Evolutionary conservation across 345 rosid genomes (phyloP).

Genomic region (Salix udensis): DNA sequence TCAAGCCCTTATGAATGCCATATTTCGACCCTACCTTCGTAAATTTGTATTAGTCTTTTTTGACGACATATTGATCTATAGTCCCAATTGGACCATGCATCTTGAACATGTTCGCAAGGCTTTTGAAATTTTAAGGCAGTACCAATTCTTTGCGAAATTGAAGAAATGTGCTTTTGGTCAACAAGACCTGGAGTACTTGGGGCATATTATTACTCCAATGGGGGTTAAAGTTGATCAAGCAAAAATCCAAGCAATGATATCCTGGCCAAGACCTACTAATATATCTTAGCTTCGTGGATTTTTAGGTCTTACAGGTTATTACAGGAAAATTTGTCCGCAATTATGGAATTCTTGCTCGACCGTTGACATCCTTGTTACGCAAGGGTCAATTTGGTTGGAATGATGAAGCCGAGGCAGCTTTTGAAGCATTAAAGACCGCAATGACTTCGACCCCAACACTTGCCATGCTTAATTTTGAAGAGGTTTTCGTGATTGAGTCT

Average conservation of each 20-base stretch:
- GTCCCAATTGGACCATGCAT: not conserved
- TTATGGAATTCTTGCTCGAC: not conserved
- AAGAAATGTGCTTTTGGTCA: not conserved
- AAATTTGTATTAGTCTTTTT: not conserved
- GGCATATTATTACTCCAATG: not conserved
- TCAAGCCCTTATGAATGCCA: not conserved
- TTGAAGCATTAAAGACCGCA: not conserved
- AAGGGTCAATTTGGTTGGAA: too few relatives aligned
- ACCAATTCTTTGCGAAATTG: not conserved
- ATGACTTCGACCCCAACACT: too few relatives aligned
- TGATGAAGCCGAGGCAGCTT: not conserved
- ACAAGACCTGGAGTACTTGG: not conserved
- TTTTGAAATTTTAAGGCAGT: not conserved
- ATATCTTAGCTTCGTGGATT: not conserved
- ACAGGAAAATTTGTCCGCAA: not conserved
- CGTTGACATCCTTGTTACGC: too few relatives aligned
- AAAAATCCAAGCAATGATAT: not conserved
- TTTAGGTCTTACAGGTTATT: not conserved
- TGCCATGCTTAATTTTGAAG: too few relatives aligned
- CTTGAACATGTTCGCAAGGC: not conserved
- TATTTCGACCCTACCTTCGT: not conserved
- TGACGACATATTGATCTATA: not conserved
- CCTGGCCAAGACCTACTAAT: not conserved
- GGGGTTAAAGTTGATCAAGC: not conserved
- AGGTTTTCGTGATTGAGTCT: not conserved